Percentiles rank a stretch among this genome's conserved stretches.
Conservation (phyloP, 2,329 filamentous ascomycete species). For the Paraphaeosphaeria minitans region DNA sequence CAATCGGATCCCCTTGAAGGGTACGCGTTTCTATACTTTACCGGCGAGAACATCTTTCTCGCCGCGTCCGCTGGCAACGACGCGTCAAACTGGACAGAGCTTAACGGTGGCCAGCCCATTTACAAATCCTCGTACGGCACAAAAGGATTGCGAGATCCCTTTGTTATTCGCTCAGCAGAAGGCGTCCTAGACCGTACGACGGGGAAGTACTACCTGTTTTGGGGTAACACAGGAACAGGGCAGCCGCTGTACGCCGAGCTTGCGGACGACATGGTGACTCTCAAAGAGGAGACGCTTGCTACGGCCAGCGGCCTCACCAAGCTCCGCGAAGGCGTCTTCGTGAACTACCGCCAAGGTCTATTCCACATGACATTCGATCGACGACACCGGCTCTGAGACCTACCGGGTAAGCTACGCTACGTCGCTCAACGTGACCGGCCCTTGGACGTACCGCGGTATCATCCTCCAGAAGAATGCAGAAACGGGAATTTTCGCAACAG, state of each 20-base stretch:
- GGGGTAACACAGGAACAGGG: constrained; percentile 26
- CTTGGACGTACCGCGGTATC: constrained; percentile 32
- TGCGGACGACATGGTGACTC: constrained; percentile 28
- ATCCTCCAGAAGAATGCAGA: constrained; percentile 30
- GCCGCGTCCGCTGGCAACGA: constrained; percentile 60
- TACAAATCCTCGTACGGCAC: constrained; percentile 56
- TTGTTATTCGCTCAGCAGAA: constrained; percentile 58
- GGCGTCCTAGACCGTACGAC: constrained; percentile 43
- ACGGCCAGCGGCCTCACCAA: constrained; percentile 24
- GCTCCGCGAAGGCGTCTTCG: constrained; percentile 34
- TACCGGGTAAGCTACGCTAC: constrained; percentile 38
- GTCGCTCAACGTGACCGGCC: constrained; percentile 23
- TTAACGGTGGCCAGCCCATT: constrained; percentile 56
- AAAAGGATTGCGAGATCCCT: constrained; percentile 58
- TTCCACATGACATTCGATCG: constrained; percentile 37
- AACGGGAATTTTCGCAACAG: constrained; percentile 31
- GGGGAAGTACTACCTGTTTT: constrained; percentile 36
- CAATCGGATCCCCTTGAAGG: constrained; percentile 48
- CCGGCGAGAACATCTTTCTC: constrained; percentile 60
- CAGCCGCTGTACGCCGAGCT: constrained; percentile 30
- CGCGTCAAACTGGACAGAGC: constrained; percentile 57
- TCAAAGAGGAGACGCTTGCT: constrained; percentile 22
- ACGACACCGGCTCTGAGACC: constrained; percentile 34
- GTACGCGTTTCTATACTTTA: constrained; percentile 61
- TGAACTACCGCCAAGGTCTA: constrained; percentile 31